These are phyloP conservation scores for Aethionema arabicum DNA, from an alignment of 345 rosid species.

Conservation along the genomic window DNA sequence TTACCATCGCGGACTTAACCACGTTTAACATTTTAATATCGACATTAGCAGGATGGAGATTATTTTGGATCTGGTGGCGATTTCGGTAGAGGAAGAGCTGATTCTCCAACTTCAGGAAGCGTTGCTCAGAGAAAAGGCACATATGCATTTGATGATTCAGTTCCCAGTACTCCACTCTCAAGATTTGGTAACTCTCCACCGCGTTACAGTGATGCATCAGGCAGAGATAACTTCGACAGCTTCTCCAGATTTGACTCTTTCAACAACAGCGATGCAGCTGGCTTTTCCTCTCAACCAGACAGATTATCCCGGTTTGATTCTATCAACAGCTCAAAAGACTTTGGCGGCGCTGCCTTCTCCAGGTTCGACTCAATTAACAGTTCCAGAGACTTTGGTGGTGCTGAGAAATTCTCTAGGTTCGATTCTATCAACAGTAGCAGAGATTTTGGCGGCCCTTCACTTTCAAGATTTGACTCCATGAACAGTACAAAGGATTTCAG, in stretches of 20 bases:
- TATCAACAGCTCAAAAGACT: slow-evolving; percentile 51
- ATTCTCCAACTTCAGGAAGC: slow-evolving; percentile 56
- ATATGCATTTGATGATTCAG: slow-evolving; percentile 82
- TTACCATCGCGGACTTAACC: neutral
- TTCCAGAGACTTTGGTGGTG: slow-evolving; percentile 41
- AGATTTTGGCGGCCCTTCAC: slow-evolving; percentile 44
- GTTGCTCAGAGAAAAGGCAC: slow-evolving; percentile 54
- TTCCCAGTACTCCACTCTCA: slow-evolving; percentile 78
- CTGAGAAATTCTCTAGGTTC: slow-evolving; percentile 34
- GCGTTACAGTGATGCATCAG: slow-evolving; percentile 69
- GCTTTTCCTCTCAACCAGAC: slow-evolving; percentile 59
- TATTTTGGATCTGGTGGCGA: slow-evolving; percentile 58
- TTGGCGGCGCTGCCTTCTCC: slow-evolving; percentile 41
- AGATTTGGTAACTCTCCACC: slow-evolving; percentile 82
- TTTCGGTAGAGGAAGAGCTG: slow-evolving; percentile 57
- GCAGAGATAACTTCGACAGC: slow-evolving; percentile 60
- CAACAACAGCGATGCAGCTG: slow-evolving; percentile 56
- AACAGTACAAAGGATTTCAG: slow-evolving; percentile 51
- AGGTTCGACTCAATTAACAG: slow-evolving; percentile 50
- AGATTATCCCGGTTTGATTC: slow-evolving; percentile 72
- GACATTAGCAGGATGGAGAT: slow-evolving; percentile 53
- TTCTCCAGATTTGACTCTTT: slow-evolving; percentile 95
- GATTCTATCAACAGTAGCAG: slow-evolving; percentile 42
- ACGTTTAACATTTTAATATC: slow-evolving; percentile 21
- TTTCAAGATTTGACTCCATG: slow-evolving; percentile 48